phyloP scores from a whole-genome alignment of 148 eudicot genomes.

The Amaranthus palmeri region DNA sequence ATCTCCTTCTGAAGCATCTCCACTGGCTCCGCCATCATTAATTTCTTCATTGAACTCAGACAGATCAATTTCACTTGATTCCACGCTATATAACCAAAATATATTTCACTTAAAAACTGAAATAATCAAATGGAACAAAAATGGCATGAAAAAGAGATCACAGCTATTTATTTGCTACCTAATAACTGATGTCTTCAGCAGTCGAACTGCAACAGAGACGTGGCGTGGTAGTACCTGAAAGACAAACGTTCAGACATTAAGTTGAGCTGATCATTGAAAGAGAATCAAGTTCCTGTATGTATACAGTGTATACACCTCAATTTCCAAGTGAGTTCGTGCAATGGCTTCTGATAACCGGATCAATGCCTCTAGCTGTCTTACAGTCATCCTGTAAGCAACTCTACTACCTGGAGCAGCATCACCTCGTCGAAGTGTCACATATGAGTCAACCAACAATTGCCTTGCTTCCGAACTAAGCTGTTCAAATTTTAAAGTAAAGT shows the following conservation, averaged over 20 bases:
- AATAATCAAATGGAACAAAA: conserved; percentile 1
- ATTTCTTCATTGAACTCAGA: conserved; percentile 80
- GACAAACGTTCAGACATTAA: conserved; percentile 8
- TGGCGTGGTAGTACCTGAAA: conserved; percentile 72
- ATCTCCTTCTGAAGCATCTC: conserved; percentile 36
- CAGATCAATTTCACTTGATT: conserved; percentile 86
- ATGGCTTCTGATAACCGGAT: conserved; percentile 92
- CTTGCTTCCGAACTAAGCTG: conserved; percentile 81
- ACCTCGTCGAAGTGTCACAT: conserved; percentile 82
- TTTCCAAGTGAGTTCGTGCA: conserved; percentile 75
- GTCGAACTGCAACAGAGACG: conserved; percentile 72
- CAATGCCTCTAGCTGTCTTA: conserved; percentile 94
- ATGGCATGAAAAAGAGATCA: not conserved
- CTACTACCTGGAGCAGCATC: conserved; percentile 89
- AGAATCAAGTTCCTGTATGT: conserved; percentile 5
- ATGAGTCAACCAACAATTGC: conserved; percentile 80
- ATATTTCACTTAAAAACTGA: not conserved
- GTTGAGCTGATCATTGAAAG: not conserved
- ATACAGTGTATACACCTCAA: conserved; percentile 40
- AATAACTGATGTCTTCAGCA: conserved; percentile 87
- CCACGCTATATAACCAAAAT: conserved; percentile 61
- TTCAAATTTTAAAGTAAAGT: conserved; percentile 9
- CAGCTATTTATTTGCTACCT: conserved; percentile 40
- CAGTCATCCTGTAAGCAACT: conserved; percentile 99
- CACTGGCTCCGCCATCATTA: conserved; percentile 38